A percentile compares a stretch with the other conserved stretches of the same genome.
These are phyloP conservation scores for Selaginella tamariscina DNA, from an alignment of 75 land plant species.

Conservation along the genomic window DNA sequence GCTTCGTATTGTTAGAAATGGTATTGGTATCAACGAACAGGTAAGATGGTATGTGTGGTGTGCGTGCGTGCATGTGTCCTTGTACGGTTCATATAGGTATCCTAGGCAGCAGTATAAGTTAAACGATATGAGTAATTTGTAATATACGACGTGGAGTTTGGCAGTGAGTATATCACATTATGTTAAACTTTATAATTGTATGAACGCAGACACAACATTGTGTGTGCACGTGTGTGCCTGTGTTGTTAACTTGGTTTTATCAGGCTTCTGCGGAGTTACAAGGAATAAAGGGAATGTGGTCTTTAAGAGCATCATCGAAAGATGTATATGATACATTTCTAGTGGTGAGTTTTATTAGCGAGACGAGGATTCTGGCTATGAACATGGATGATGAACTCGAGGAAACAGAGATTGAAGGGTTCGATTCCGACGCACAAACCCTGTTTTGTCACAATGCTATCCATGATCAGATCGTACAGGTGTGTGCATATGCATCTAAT, in stretches of 20 bases:
- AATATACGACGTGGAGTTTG: no score
- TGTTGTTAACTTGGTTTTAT: not conserved
- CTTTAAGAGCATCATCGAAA: constrained; percentile 69
- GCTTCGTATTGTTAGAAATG: constrained; percentile 95
- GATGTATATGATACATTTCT: constrained; percentile 87
- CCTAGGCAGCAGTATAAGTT: no score
- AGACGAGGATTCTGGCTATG: constrained; percentile 96
- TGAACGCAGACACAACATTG: no score
- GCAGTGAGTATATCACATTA: no score
- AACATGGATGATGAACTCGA: constrained; percentile 91
- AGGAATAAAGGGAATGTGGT: constrained; percentile 99
- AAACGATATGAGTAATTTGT: no score
- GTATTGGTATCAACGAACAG: constrained; percentile 99
- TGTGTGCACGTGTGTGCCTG: not conserved
- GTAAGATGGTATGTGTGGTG: constrained; percentile 22
- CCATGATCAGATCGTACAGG: constrained; percentile 87
- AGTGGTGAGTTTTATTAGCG: constrained; percentile 96
- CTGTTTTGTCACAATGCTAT: constrained; percentile 84
- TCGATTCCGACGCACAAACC: constrained; percentile 73
- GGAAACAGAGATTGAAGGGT: constrained; percentile 97
- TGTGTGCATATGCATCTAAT: no score
- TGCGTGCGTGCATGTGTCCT: no score
- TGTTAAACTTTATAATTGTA: no score
- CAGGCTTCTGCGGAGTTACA: constrained; percentile 98
- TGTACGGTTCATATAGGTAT: no score